These are phyloP conservation scores for Coniochaeta sp. DNA, from an alignment of 2,329 filamentous ascomycete genomes.

Conservation along the genomic window DNA sequence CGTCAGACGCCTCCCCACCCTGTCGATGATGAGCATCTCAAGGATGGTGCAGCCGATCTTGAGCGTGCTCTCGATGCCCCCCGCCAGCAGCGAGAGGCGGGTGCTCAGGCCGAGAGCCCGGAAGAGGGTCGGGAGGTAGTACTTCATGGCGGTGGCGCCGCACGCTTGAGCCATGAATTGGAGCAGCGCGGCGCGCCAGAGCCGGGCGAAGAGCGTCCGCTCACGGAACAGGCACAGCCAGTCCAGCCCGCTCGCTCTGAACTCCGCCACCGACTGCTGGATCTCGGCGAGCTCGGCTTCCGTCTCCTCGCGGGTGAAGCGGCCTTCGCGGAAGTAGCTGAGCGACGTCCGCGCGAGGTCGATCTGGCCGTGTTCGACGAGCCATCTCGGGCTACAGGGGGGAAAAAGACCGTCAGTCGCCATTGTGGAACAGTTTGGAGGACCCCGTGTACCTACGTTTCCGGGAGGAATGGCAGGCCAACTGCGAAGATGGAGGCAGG, in stretches of 20 bases:
- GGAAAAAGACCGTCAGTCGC: background rate
- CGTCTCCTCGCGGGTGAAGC: slow-evolving; percentile 25
- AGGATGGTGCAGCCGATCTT: slow-evolving; percentile 50
- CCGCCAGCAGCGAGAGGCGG: slow-evolving; percentile 41
- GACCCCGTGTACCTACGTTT: slow-evolving; percentile 35
- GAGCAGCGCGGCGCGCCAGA: slow-evolving; percentile 49
- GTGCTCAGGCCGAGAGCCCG: slow-evolving; percentile 39
- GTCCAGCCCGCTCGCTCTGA: slow-evolving; percentile 24
- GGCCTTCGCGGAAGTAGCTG: slow-evolving; percentile 40
- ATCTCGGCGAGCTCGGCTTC: slow-evolving; percentile 39
- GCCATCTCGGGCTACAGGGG: slow-evolving; percentile 43
- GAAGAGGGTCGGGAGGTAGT: slow-evolving; percentile 49
- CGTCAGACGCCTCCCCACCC: slow-evolving; percentile 39
- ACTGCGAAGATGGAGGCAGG: slow-evolving; percentile 40
- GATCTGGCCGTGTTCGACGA: slow-evolving; percentile 40
- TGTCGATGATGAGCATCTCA: slow-evolving; percentile 51
- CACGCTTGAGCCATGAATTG: slow-evolving; percentile 57
- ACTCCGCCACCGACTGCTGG: slow-evolving; percentile 30
- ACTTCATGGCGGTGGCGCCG: slow-evolving; percentile 53
- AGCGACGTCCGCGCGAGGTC: slow-evolving; percentile 36
- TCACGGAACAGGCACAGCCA: slow-evolving; percentile 43
- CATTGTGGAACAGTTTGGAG: background rate
- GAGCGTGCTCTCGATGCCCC: slow-evolving; percentile 48
- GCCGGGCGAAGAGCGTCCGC: slow-evolving; percentile 36
- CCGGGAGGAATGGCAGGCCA: slow-evolving; percentile 44